Evolutionary conservation across 805 yeast species (phyloP), one percentile per base, ranked within the genome.

Genomic region (Candida tibetensis): DNA sequence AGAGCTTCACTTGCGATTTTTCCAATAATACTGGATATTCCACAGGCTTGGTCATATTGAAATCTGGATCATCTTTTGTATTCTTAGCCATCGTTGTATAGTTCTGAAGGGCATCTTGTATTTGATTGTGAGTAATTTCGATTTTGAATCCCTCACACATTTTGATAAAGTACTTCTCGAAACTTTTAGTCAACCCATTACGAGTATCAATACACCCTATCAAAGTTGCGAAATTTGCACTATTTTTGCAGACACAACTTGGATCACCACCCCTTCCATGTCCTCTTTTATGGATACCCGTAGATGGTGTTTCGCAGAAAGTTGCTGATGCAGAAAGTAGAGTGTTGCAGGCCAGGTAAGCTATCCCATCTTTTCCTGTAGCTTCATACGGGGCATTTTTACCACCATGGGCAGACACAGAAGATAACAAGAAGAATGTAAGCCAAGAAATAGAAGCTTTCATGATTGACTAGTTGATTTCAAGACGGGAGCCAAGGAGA

Each of bases 151-250:
- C 40, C 18, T 46, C 37, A 44, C 67, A 62, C 12, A 38, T 40
- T 15, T 53, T 46, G 15, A 35, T 42, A 39, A 26, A 51, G 18
- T 7, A 34, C 34, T 39, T 41, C 12, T 17, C 36, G 12, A 30
- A 15, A 3, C 12, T 33, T n/a, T 29, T 46, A 41, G 36, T 41
- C 42, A 15, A 47, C 42, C 29, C 38, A 23, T 28, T 36, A 27
- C 34, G 23, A 5, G 25, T 17, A 15, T 40, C 35, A 17, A 50
- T 46, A 37, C 71, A 66, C 14, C 62, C 64, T 19, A 58, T 51
- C 35, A 60, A 39, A 3, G 66, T 51, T 15, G 69, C 66, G 39
- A 58, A 45, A 5, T 58, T 58, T 26, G 55, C 43, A 17, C 45
- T 33, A 33, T 59, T 52, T 6, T 30, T 35, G 45, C 70, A 64